These are phyloP conservation scores for Sphaerobolus stellatus DNA, from an alignment of 1,284 basidiomycete species.

Conservation along the genomic window DNA sequence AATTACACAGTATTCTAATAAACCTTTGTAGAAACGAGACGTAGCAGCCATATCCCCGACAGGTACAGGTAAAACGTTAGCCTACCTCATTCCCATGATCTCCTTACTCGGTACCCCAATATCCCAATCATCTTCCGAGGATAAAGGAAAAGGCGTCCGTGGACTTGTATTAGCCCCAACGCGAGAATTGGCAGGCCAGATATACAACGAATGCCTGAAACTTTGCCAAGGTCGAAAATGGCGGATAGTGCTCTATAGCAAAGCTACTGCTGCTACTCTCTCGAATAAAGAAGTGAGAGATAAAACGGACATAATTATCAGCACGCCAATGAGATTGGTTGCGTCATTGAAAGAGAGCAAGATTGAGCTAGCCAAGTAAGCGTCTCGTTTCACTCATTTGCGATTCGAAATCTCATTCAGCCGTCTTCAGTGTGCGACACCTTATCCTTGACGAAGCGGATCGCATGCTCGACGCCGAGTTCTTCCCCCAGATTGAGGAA, in stretches of 20 bases:
- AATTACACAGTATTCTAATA: constrained; percentile 21
- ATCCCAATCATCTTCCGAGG: constrained; percentile 33
- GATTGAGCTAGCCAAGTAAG: constrained; percentile 73
- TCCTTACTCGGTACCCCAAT: constrained; percentile 63
- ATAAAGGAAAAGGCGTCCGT: constrained; percentile 59
- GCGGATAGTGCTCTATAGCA: constrained; percentile 80
- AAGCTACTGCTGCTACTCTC: constrained; percentile 76
- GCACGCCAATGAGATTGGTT: constrained; percentile 78
- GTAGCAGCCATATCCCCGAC: constrained; percentile 92
- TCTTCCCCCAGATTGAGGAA: constrained; percentile 86
- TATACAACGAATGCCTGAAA: constrained; percentile 88
- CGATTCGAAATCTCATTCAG: constrained; percentile 3
- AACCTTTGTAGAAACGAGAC: constrained; percentile 59
- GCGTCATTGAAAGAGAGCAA: constrained; percentile 67
- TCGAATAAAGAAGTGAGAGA: constrained; percentile 65
- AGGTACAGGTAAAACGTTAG: constrained; percentile 91
- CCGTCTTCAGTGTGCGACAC: constrained; percentile 65
- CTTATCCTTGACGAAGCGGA: constrained; percentile 91
- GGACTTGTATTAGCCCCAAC: constrained; percentile 89
- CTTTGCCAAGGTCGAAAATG: constrained; percentile 82
- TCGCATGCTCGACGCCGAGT: constrained; percentile 86
- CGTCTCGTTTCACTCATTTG: constrained; percentile 14
- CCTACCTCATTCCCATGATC: constrained; percentile 84
- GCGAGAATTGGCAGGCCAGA: constrained; percentile 95
- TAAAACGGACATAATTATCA: constrained; percentile 80